These are phyloP conservation scores for Lachnum nothofagi DNA, from an alignment of 2,329 filamentous ascomycete species.

Conservation along the genomic window DNA sequence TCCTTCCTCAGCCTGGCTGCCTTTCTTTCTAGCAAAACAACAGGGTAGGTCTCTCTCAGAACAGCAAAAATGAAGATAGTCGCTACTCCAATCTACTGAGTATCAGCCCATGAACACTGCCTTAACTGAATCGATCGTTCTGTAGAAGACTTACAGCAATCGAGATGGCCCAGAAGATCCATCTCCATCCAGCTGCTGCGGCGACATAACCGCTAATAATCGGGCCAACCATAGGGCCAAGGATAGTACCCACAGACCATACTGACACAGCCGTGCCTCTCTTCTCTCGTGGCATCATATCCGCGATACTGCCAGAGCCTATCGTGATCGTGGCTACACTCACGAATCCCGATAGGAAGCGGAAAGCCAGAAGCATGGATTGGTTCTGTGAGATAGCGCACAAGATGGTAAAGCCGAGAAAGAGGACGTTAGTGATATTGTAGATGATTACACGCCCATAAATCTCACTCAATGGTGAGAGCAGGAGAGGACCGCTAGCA, in stretches of 20 bases:
- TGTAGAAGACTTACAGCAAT: conserved; percentile 26
- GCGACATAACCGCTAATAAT: conserved; percentile 46
- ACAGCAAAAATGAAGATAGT: conserved; percentile 15
- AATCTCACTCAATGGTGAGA: conserved; percentile 55
- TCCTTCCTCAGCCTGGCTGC: conserved; percentile 45
- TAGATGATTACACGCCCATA: conserved; percentile 51
- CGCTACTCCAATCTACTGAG: conserved; percentile 31
- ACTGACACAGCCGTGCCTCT: conserved; percentile 53
- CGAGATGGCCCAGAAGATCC: conserved; percentile 45
- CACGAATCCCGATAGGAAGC: conserved; percentile 56
- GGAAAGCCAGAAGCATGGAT: conserved; percentile 49
- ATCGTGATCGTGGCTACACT: conserved; percentile 55
- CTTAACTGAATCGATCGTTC: not conserved
- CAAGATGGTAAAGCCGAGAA: conserved; percentile 36
- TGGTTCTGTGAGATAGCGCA: conserved; percentile 46
- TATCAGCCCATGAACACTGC: not conserved
- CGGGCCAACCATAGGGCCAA: conserved; percentile 36
- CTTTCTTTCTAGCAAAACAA: conserved; percentile 39
- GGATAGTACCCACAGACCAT: conserved; percentile 39
- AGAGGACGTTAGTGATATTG: conserved; percentile 45
- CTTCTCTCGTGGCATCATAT: conserved; percentile 54
- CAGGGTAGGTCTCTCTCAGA: conserved; percentile 42
- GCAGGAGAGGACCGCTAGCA: conserved; percentile 53
- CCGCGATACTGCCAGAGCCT: conserved; percentile 56
- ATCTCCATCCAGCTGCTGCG: conserved; percentile 44